Conservation (phyloP, 2,329 filamentous ascomycete species). For the Cryphonectria nitschkei region DNA sequence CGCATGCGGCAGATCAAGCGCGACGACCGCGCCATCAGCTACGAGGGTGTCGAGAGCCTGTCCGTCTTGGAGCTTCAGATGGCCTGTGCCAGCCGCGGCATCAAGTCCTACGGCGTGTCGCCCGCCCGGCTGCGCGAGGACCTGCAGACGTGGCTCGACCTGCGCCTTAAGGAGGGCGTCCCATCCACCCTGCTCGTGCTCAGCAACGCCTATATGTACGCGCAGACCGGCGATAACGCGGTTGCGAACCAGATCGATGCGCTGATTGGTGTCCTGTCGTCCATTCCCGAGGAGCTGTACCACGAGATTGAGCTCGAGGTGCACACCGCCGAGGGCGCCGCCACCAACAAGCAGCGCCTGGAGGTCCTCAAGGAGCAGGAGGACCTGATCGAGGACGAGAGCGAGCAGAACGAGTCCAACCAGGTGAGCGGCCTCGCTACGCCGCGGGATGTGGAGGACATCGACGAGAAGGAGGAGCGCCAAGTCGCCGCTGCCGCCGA, state of each 20-base stretch:
- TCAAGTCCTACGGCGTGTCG: slow-evolving; percentile 89
- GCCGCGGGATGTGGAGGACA: slow-evolving; percentile 85
- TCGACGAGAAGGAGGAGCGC: slow-evolving; percentile 90
- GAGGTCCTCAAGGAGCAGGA: slow-evolving; percentile 99
- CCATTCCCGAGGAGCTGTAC: slow-evolving; percentile 97
- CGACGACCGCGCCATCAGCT: slow-evolving; percentile 91
- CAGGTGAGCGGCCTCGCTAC: slow-evolving; percentile 74
- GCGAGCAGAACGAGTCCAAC: slow-evolving; percentile 84
- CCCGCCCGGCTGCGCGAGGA: slow-evolving; percentile 87
- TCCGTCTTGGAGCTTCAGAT: slow-evolving; percentile 93
- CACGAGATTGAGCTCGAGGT: slow-evolving; percentile 99
- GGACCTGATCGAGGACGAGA: slow-evolving; percentile 96
- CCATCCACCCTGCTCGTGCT: slow-evolving; percentile 93
- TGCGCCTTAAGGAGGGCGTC: slow-evolving; percentile 91
- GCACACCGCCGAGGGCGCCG: slow-evolving; percentile 92
- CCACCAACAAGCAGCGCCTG: slow-evolving; percentile 97
- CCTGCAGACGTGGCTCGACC: slow-evolving; percentile 89
- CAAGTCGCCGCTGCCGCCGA: slow-evolving; percentile 50
- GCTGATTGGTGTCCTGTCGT: slow-evolving; percentile 86
- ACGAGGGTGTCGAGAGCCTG: slow-evolving; percentile 88
- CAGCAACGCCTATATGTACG: slow-evolving; percentile 97
- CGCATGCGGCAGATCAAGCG: slow-evolving; percentile 99
- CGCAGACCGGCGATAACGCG: slow-evolving; percentile 75
- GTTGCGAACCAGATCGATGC: slow-evolving; percentile 91
- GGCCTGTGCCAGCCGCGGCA: slow-evolving; percentile 87